Conservation (phyloP, 495 filamentous ascomycete species). For the Annulohypoxylon stygium region DNA sequence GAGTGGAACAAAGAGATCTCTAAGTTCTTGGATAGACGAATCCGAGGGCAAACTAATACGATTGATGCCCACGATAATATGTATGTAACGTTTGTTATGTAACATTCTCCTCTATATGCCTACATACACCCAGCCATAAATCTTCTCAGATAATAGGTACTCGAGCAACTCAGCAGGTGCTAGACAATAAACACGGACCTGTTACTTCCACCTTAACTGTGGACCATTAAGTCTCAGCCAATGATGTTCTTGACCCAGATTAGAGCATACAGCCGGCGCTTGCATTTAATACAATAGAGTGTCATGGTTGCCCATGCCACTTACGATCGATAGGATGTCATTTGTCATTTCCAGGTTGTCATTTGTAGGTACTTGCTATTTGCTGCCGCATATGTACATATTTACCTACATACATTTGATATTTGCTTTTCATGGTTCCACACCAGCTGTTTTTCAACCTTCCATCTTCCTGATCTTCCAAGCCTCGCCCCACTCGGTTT, state of each 20-base stretch:
- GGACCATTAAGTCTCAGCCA: constrained; percentile 36
- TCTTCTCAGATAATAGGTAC: too few relatives aligned
- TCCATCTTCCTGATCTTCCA: constrained; percentile 3
- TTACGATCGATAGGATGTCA: constrained; percentile 21
- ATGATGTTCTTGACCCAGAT: constrained; percentile 18
- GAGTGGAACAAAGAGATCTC: constrained; percentile 5
- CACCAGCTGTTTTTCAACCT: constrained; percentile 10
- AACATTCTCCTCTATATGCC: not conserved
- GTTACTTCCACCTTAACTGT: constrained; percentile 22
- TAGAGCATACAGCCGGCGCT: constrained; percentile 36
- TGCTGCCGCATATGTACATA: not conserved
- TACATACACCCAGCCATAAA: too few relatives aligned
- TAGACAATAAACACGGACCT: constrained; percentile 31
- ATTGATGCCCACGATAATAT: not conserved
- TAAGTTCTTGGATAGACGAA: not conserved
- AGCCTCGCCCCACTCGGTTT: constrained; percentile 2
- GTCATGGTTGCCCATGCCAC: constrained; percentile 7
- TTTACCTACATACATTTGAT: not conserved
- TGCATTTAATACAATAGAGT: constrained; percentile 21
- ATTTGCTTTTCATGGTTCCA: constrained; percentile 1
- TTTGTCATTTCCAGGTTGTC: not conserved
- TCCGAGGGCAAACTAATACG: not conserved
- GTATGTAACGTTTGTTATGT: not conserved
- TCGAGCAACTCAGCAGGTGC: constrained; percentile 9
- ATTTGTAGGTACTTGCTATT: not conserved